A percentile compares a stretch with the other conserved stretches of the same genome.
Conservation (phyloP, 164 flowering plant genomes). For the Echeveria elegans region DNA sequence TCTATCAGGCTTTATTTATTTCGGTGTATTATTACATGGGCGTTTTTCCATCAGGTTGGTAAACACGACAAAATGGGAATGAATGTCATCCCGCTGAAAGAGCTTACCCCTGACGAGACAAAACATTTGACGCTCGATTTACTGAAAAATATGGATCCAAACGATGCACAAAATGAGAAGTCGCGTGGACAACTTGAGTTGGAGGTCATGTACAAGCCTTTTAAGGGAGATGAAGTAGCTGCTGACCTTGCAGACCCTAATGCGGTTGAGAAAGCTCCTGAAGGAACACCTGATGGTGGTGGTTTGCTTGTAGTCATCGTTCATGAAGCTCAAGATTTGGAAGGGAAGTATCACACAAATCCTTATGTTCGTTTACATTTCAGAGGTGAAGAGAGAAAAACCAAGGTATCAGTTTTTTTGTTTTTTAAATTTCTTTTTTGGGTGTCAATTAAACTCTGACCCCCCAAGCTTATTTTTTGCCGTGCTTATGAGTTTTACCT, state of each 20-base stretch:
- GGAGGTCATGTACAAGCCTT: conserved; percentile 45
- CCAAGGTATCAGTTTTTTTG: conserved; percentile 36
- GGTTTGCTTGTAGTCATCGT: conserved; percentile 54
- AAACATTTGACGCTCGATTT: conserved; percentile 35
- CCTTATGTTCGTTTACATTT: conserved; percentile 49
- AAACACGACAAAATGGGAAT: conserved; percentile 81
- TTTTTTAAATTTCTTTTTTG: neutral
- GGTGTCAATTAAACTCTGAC: neutral
- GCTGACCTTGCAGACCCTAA: conserved; percentile 20
- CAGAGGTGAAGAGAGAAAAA: conserved; percentile 60
- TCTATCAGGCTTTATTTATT: neutral
- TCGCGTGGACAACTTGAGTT: conserved; percentile 42
- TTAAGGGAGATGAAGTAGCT: conserved; percentile 36
- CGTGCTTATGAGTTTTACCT: neutral
- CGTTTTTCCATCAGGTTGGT: conserved; percentile 40
- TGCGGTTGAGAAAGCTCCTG: conserved; percentile 5
- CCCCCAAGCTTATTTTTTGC: too few species aligned
- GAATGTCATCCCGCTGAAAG: conserved; percentile 65
- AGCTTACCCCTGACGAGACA: conserved; percentile 52
- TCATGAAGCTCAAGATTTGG: conserved; percentile 52
- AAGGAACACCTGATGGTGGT: conserved; percentile 15
- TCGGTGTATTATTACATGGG: neutral
- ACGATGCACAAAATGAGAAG: conserved; percentile 52
- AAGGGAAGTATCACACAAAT: conserved; percentile 58
- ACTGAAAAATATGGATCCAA: conserved; percentile 41